Conservation (phyloP, 2,329 filamentous ascomycete species). For the Eurotiales sp. region DNA sequence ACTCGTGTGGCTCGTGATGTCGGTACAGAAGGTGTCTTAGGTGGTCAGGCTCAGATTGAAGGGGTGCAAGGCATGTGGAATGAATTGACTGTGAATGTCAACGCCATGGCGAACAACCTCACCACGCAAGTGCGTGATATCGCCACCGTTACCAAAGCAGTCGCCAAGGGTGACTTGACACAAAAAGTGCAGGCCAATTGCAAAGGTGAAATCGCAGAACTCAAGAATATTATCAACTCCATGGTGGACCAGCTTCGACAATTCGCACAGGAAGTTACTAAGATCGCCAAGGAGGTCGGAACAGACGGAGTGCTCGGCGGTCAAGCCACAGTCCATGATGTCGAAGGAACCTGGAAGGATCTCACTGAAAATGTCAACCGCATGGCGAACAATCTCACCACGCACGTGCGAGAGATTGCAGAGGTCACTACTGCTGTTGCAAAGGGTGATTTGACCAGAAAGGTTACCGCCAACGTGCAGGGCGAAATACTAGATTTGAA, state of each 20-base stretch:
- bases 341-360: constrained; percentile 92
- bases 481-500: constrained; percentile 91
- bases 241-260: constrained; percentile 96
- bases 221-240: constrained; percentile 95
- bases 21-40: constrained; percentile 73
- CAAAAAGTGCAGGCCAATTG: constrained; percentile 91
- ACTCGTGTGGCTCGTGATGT: constrained; percentile 75
- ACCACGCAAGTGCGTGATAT: constrained; percentile 92
- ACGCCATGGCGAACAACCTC: constrained; percentile 78
- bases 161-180: constrained; percentile 77
- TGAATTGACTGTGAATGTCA: constrained; percentile 75
- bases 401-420: constrained; percentile 92
- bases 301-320: constrained; percentile 88
- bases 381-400: constrained; percentile 95
- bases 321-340: constrained; percentile 88
- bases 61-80: constrained; percentile 83
- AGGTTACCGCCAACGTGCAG: constrained; percentile 84
- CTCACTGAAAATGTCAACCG: constrained; percentile 90
- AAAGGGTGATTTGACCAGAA: constrained; percentile 84
- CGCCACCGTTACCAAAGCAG: constrained; percentile 67
- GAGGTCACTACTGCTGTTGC: constrained; percentile 92
- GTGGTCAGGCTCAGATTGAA: constrained; percentile 74
- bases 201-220: constrained; percentile 81
- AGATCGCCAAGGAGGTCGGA: constrained; percentile 87
- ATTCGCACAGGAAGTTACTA: constrained; percentile 90